Evolutionary conservation across 2,329 filamentous ascomycete species (phyloP), one percentile per base, ranked within the genome.

Genomic region (Fusarium tanahbumbuense): DNA sequence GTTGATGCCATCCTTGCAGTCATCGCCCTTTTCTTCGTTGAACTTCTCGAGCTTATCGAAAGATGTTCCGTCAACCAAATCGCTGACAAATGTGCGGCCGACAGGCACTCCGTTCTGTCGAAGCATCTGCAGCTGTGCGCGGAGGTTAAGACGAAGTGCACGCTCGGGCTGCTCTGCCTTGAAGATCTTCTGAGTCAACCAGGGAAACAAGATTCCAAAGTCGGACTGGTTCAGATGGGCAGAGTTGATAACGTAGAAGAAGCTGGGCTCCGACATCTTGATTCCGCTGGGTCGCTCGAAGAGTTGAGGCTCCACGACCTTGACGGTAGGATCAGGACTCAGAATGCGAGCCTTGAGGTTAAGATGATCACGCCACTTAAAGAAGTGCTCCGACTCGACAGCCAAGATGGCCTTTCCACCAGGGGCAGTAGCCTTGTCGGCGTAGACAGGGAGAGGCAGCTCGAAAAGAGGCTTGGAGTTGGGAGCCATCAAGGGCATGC

Each of bases 161-260:
- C 87, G 83, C 74, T 89, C 88, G 0, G 89, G 88, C 54, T 87
- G 82, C 48, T 86, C 84, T 0, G 86, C 85, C 3, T 83, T 83
- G 70, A 89, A 88, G 11, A 90, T 83, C 70, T 83, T 85, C 73
- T 84, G 86, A 11, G 87, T 89, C 48, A 90, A 73, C 86, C 90
- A 92, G 1, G 93, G 93, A 76, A 97, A 97, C 23, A 97, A 81
- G 25, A 96, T 82, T 37, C 92, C 93, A 73, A 96, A 97, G 76
- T 97, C 93, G 22, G 89, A 92, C 79, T 97, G 93, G 61, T 87
- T 93, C 27, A 97, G 85, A 77, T 97, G 93, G 0, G 93, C 92
- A n/a, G 90, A 92, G 46, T 87, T 83, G 16, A 85, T 78, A 5
- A 93, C 89, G 77, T 93, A 95, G 81, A 92, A 97, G 75, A 95